Evolutionary conservation across 2,329 filamentous ascomycete species (phyloP).

Genomic region (Coniochaeta pulveracea): DNA sequence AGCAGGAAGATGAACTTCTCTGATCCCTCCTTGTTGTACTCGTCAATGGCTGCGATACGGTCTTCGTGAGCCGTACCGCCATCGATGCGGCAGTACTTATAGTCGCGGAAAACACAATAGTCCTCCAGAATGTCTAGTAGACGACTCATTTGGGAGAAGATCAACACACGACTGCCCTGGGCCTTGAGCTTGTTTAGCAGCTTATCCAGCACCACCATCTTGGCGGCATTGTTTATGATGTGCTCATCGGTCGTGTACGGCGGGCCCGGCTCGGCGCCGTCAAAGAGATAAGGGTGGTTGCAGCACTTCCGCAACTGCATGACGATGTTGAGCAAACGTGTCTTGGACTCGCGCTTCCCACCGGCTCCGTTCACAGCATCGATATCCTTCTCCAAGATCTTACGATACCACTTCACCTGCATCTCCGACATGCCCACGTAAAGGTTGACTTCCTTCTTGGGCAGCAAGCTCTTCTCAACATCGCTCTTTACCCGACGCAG

Average conservation of each 20-base stretch:
- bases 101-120: slow-evolving; percentile 92
- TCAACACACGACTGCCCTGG: slow-evolving; percentile 89
- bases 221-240: slow-evolving; percentile 82
- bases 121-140: slow-evolving; percentile 94
- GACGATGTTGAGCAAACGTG: slow-evolving; percentile 91
- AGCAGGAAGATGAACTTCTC: slow-evolving; percentile 96
- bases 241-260: slow-evolving; percentile 98
- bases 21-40: slow-evolving; percentile 92
- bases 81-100: slow-evolving; percentile 95
- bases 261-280: slow-evolving; percentile 91
- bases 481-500: slow-evolving; percentile 94
- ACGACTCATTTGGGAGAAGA: slow-evolving; percentile 99
- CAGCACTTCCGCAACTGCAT: slow-evolving; percentile 99
- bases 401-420: slow-evolving; percentile 99
- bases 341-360: slow-evolving; percentile 96
- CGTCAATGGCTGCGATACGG: slow-evolving; percentile 92
- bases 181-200: slow-evolving; percentile 71
- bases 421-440: slow-evolving; percentile 99
- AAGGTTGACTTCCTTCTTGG: slow-evolving; percentile 94
- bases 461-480: slow-evolving; percentile 92
- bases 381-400: slow-evolving; percentile 97
- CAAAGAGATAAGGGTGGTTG: slow-evolving; percentile 96
- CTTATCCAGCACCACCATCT: slow-evolving; percentile 96
- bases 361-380: slow-evolving; percentile 95
- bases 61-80: slow-evolving; percentile 95